Evolutionary conservation across 1,139 yeast species (phyloP).

Genomic region (Yamadazyma trypodendri): DNA sequence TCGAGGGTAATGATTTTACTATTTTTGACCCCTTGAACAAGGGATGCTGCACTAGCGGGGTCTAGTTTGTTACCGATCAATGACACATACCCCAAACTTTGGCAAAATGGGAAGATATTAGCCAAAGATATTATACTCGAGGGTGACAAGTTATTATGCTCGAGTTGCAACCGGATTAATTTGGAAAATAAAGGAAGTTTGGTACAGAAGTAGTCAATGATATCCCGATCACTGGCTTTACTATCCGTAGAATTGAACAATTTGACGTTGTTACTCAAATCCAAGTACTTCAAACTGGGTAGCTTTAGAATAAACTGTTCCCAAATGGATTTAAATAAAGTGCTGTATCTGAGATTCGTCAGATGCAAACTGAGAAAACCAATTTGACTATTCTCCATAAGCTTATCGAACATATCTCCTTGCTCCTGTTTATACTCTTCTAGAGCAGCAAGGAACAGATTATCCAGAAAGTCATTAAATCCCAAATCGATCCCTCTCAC

Average conservation of each 20-base stretch:
- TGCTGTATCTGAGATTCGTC: slow-evolving; percentile 49
- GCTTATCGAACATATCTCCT: slow-evolving; percentile 17
- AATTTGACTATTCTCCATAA: slow-evolving; percentile 33
- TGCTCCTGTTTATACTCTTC: slow-evolving; percentile 23
- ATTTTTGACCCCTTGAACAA: slow-evolving; percentile 41
- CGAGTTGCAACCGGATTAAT: slow-evolving; percentile 59
- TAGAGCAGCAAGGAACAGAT: slow-evolving; percentile 23
- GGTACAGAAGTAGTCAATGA: slow-evolving; percentile 42
- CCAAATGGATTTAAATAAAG: slow-evolving; percentile 30
- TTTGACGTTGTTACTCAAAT: slow-evolving; percentile 62
- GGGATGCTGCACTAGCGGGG: slow-evolving; percentile 36
- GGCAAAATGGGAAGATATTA: slow-evolving; percentile 61
- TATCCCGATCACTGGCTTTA: slow-evolving; percentile 1
- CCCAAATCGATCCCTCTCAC: slow-evolving; percentile 67
- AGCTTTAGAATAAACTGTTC: slow-evolving; percentile 36
- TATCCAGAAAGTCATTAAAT: slow-evolving; percentile 59
- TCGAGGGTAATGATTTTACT: slow-evolving; percentile 43
- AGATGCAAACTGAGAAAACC: slow-evolving; percentile 71
- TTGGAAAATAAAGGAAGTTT: slow-evolving; percentile 59
- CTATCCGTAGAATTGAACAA: slow-evolving; percentile 33
- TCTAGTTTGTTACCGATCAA: slow-evolving; percentile 59
- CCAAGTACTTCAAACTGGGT: slow-evolving; percentile 61
- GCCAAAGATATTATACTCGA: slow-evolving; percentile 54
- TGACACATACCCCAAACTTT: slow-evolving; percentile 56
- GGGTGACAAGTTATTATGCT: slow-evolving; percentile 52